A percentile compares a stretch with the other conserved stretches of the same genome.
Conservation (phyloP, 78 protist genomes). For the Dictyostelium brefeldianum region DNA sequence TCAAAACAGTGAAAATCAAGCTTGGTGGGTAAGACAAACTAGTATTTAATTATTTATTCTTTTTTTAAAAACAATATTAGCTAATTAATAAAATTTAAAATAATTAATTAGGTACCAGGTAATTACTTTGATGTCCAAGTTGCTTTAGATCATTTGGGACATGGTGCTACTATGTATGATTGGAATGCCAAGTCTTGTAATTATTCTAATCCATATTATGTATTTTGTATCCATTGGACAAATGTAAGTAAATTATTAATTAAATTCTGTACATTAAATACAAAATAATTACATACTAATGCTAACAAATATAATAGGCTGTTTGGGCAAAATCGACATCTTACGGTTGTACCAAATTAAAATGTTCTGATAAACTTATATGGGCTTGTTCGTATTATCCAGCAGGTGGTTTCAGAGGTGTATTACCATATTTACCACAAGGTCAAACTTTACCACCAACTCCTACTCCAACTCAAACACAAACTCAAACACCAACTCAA, state of each 20-base stretch:
- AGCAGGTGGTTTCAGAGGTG: neutral
- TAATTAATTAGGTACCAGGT: no score
- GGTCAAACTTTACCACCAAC: no score
- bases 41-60: no score
- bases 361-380: neutral
- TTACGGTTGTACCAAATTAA: slow-evolving; percentile 18
- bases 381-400: slow-evolving; percentile 11
- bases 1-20: neutral
- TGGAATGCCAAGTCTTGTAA: no score
- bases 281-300: neutral
- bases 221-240: neutral
- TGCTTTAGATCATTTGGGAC: no score
- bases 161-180: no score
- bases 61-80: no score
- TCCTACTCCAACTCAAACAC: neutral
- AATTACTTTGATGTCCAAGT: no score
- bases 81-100: no score
- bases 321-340: neutral
- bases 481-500: no score
- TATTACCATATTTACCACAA: neutral
- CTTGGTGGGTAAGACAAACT: no score
- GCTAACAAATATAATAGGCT: neutral
- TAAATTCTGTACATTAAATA: no score
- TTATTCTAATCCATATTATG: neutral
- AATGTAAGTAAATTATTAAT: neutral